A percentile compares a stretch with the other conserved stretches of the same genome.
These are phyloP conservation scores for Sclerotinia sclerotiorum DNA, from an alignment of 2,329 filamentous ascomycete species.

Conservation along the genomic window DNA sequence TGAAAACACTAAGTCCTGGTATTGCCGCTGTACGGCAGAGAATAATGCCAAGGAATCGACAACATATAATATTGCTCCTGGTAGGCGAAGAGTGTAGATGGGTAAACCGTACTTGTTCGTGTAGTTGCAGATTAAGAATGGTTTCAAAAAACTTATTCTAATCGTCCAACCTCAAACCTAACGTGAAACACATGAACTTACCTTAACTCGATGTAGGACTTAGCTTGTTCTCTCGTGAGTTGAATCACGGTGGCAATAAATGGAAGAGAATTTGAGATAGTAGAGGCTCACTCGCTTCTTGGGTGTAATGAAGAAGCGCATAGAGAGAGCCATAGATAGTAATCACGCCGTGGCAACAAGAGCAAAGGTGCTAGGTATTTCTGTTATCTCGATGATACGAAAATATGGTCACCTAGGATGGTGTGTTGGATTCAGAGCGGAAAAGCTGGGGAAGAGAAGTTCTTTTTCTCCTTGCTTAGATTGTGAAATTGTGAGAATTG, in stretches of 20 bases:
- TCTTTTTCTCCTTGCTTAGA: background rate
- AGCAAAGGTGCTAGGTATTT: conserved; percentile 3
- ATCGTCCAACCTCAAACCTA: background rate
- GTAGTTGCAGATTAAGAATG: background rate
- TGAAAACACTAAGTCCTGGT: conserved; percentile 42
- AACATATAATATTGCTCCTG: conserved; percentile 46
- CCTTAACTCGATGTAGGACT: conserved; percentile 21
- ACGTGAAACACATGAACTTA: conserved; percentile 12
- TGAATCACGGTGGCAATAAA: conserved; percentile 20
- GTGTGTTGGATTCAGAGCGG: background rate
- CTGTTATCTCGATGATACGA: background rate
- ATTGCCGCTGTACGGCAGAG: conserved; percentile 43
- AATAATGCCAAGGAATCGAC: conserved; percentile 44
- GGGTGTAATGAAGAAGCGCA: conserved; percentile 11
- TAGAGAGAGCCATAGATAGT: conserved; percentile 19
- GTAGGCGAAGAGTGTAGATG: conserved; percentile 46
- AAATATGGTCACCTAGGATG: background rate
- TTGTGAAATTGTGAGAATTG: too few relatives aligned
- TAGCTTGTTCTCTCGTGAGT: conserved; percentile 19
- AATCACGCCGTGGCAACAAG: background rate
- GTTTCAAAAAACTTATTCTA: background rate
- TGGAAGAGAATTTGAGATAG: conserved; percentile 13
- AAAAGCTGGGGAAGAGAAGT: background rate
- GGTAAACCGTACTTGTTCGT: conserved; percentile 32
- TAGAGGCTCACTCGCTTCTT: conserved; percentile 22